phyloP scores from a whole-genome alignment of 192 early-diverging fungal species.

The Backusella luteola region DNA sequence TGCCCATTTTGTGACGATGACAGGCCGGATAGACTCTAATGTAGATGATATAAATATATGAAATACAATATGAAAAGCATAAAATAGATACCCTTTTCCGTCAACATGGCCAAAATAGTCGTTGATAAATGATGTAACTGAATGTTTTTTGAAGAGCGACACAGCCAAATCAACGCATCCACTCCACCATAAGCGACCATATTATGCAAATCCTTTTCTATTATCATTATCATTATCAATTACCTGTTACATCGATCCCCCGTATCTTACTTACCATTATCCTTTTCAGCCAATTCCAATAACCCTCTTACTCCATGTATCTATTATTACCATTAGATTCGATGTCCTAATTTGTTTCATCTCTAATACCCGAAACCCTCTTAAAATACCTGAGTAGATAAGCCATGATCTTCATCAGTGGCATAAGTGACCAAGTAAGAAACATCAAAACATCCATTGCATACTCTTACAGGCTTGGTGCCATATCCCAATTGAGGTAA shows the following conservation, averaged over 20 bases:
- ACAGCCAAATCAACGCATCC: conserved; percentile 53
- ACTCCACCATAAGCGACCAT: conserved; percentile 52
- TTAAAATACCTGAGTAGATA: conserved; percentile 46
- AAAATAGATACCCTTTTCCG: conserved; percentile 43
- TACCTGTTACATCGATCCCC: too few species aligned
- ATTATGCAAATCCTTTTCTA: conserved; percentile 45
- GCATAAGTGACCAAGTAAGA: conserved; percentile 56
- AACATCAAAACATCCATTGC: conserved; percentile 54
- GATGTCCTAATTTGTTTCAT: not conserved
- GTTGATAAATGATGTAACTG: conserved; percentile 50
- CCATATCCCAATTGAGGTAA: conserved; percentile 55
- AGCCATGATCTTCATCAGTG: conserved; percentile 50
- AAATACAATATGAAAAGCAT: not conserved
- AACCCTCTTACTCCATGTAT: conserved; percentile 51
- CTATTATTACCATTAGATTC: conserved; percentile 10
- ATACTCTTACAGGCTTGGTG: conserved; percentile 51
- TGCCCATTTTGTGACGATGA: conserved; percentile 51
- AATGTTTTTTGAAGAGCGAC: conserved; percentile 32
- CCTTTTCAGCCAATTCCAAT: conserved; percentile 47
- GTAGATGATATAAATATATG: too few species aligned
- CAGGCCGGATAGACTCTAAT: conserved; percentile 45
- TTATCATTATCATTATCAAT: not conserved
- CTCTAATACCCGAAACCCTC: not conserved
- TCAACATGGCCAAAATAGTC: conserved; percentile 44
- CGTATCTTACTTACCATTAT: conserved; percentile 42